Base-by-base conservation (phyloP, 202 grass and related monocot genomes). In the Tripidium arundinaceum region DNA sequence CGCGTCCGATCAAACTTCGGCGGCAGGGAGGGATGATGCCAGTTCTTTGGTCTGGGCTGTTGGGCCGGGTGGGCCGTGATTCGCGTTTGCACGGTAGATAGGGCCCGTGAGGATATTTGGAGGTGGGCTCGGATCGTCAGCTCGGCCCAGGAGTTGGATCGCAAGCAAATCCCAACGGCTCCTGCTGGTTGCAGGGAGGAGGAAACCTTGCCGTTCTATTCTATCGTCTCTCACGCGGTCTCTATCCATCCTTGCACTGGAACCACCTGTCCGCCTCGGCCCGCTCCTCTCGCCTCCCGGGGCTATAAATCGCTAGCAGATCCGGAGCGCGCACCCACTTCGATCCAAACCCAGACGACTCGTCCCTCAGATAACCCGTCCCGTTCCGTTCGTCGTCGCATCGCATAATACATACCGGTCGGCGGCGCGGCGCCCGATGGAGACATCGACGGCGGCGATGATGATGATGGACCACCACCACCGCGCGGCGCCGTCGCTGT, bases 271-370 rank as follows among this genome's bases (percentile, higher is more conserved):
- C 22, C n/a, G 9, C 28, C 1, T 4, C 26, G n/a, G 67, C 38
- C 45, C 29, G 18, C 59, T 46, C 59, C 74, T 22, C 27, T 11
- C 25, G 57, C 10, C 22, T 7, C 21, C 58, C 8, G 9, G 45
- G 6, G 38, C 78, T 61, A 70, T 88, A 89, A 60, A 72, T 72
- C 31, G 65, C 22, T 47, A 25, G 68, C 31, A 72, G 39, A 39
- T 47, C 43, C 34, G 33, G n/a, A 42, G 58, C 61, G 18, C 21
- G 1, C 74, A 2, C 43, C 10, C 15, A 59, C 46, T 15, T 12
- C 15, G 33, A 25, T 8, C 60, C 52, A 37, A 37, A 58, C 71
- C 72, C 58, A 3, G 6, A 78, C 27, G 70, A 28, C 62, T 68
- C 80, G 75, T 1, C 50, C 19, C 49, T 82, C 76, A 8, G 5